Conservation (phyloP, 768 basidiomycete genomes). For the Porpolomopsis calyptriformis region DNA sequence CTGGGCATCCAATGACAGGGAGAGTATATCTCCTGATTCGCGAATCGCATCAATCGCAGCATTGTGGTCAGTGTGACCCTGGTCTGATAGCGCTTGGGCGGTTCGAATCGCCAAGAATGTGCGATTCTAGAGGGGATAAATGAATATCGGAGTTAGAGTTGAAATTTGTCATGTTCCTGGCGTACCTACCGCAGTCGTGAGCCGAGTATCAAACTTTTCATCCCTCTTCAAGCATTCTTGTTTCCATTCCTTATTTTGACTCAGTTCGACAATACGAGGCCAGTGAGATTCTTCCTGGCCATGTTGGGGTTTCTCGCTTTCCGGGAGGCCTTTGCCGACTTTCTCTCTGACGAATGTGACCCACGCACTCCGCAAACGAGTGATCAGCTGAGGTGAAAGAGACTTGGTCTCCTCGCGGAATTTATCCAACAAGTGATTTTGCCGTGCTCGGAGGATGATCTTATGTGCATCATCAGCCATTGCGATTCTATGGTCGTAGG, state of each 20-base stretch:
- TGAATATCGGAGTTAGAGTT: conserved; percentile 12
- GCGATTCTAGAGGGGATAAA: conserved; percentile 34
- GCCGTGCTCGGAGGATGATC: conserved; percentile 91
- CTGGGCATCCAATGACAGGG: conserved; percentile 61
- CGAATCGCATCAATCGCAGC: conserved; percentile 53
- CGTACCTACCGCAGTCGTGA: conserved; percentile 57
- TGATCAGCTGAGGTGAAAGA: conserved; percentile 50
- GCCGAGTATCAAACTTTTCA: conserved; percentile 90
- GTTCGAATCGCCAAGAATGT: conserved; percentile 39
- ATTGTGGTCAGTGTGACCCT: conserved; percentile 30
- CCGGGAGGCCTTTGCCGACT: conserved; percentile 53
- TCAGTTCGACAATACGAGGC: conserved; percentile 39
- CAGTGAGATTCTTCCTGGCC: conserved; percentile 47
- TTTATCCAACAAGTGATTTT: conserved; percentile 57
- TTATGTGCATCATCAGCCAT: conserved; percentile 21
- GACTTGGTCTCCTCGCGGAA: conserved; percentile 44
- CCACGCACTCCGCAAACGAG: conserved; percentile 55
- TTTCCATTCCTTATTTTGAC: conserved; percentile 52
- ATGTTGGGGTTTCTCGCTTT: conserved; percentile 31
- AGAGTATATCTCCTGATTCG: conserved; percentile 67
- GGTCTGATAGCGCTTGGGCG: conserved; percentile 35
- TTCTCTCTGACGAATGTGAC: conserved; percentile 48
- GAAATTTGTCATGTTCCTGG: background rate
- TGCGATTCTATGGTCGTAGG: background rate
- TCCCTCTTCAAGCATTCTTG: conserved; percentile 63